Percentiles rank a stretch among this genome's conserved stretches.
These are phyloP conservation scores for Talaromyces atroroseus DNA, from an alignment of 2,329 filamentous ascomycete genomes.

Conservation along the genomic window DNA sequence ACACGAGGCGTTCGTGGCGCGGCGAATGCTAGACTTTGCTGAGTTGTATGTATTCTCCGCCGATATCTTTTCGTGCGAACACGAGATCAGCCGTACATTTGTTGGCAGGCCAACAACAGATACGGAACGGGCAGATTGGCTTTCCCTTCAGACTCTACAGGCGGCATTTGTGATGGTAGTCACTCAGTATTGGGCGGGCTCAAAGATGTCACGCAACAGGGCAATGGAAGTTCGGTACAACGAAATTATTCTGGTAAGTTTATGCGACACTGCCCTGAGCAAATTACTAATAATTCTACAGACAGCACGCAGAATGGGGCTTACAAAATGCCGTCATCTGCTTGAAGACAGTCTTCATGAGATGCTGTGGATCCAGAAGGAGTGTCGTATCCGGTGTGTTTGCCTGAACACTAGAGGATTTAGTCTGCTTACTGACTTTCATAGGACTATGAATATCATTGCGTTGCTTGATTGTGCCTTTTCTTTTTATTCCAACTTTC, in stretches of 20 bases:
- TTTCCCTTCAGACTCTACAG: constrained; percentile 37
- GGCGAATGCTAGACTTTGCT: constrained; percentile 38
- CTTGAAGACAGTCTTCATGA: constrained; percentile 35
- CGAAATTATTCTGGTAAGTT: constrained; percentile 36
- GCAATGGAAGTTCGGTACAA: constrained; percentile 41
- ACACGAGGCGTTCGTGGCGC: constrained; percentile 33
- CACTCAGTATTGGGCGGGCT: constrained; percentile 43
- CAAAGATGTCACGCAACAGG: constrained; percentile 32
- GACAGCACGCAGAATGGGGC: constrained; percentile 36
- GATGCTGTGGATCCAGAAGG: constrained; percentile 40
- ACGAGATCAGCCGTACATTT: constrained; percentile 33
- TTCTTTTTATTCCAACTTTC: constrained; percentile 42
- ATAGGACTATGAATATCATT: constrained; percentile 37
- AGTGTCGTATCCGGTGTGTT: constrained; percentile 39
- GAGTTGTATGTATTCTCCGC: constrained; percentile 42
- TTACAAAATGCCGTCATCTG: constrained; percentile 34
- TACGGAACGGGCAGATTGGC: constrained; percentile 26
- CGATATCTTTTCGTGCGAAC: constrained; percentile 37
- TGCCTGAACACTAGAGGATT: neutral
- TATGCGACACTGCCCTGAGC: neutral
- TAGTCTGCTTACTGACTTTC: neutral
- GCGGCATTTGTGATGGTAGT: constrained; percentile 39
- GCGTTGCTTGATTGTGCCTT: constrained; percentile 41
- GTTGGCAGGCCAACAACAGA: constrained; percentile 19
- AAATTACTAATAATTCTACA: constrained; percentile 14